Conservation (phyloP, 768 basidiomycete species). For the Lactarius evosmus region DNA sequence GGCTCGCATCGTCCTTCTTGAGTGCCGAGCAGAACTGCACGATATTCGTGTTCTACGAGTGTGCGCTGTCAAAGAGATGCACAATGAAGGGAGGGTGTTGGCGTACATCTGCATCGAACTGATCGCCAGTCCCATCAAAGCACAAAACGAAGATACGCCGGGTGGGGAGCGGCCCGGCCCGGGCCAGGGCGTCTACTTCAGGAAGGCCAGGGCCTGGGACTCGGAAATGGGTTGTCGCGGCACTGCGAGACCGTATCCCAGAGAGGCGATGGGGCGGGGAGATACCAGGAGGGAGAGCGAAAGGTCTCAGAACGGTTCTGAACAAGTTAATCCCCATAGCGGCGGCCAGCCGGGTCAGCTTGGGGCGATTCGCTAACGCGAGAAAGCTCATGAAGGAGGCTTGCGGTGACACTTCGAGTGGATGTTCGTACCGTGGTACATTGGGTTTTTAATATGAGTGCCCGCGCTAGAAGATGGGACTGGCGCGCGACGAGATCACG, state of each 20-base stretch:
- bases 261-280: neutral
- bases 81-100: neutral
- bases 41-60: slow-evolving; percentile 63
- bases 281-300: neutral
- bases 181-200: neutral
- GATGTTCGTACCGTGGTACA: neutral
- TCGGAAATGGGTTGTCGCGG: neutral
- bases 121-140: slow-evolving; percentile 64
- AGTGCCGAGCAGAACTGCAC: slow-evolving; percentile 66
- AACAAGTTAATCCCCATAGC: neutral
- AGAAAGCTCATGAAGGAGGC: neutral
- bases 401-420: neutral
- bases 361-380: neutral
- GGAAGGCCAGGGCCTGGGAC: neutral
- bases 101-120: slow-evolving; percentile 63
- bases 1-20: slow-evolving; percentile 56
- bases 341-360: neutral
- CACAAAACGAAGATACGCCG: slow-evolving; percentile 61
- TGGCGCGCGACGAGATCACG: neutral
- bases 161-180: too few relatives aligned
- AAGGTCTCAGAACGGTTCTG: neutral
- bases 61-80: neutral
- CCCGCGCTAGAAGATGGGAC: neutral
- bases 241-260: neutral
- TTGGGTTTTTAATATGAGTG: neutral